Base-by-base conservation (phyloP, 192 early-diverging fungal genomes). In the Chytriomyces sp. region DNA sequence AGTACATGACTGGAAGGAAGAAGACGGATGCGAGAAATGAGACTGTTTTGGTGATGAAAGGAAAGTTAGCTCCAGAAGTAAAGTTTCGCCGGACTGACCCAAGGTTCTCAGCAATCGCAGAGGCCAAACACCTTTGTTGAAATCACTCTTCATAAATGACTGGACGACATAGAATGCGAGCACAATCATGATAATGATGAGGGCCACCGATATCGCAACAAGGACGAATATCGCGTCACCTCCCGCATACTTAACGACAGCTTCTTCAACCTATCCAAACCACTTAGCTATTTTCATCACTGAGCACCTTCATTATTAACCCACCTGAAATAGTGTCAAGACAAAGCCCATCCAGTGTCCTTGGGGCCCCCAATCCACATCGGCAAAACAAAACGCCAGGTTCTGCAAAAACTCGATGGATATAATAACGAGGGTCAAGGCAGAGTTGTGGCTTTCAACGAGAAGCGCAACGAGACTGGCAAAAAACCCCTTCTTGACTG, bases 21-120 rank as follows among this genome's bases (percentile, higher is more conserved):
- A 74, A 74, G 40, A 74, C 67, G 52, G 73, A 74, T 5, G 73
- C 73, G 26, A 74, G 55, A 52, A 74, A 59, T 4, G 73, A 74
- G 5, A 74, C 73, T 74, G 53, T 8, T 39, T 7, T 14, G 14
- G 33, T 2, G 2, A 33, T 19, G 10, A 10, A 64, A 49, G 0
- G 40, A 7, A 44, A 49, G 14, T 6, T 0, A 30, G 36, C 33
- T 3, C 40, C 0, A 36, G 37, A 31, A 33, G n/a, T 0, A n/a
- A 54, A 19, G 1, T 1, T 26, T 58, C 25, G 63, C 1, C 8
- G 1, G 7, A 59, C 55, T 1, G 22, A 74, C 73, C 73, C 4
- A 74, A 56, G 12, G 73, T 74, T 56, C 73, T 26, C 8, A 74
- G 64, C 12, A 67, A 22, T n/a, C 73, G 2, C 6, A 74, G 56